A percentile compares a stretch with the other conserved stretches of the same genome.
These are phyloP conservation scores for Tolypocladium tundrense DNA, from an alignment of 2,329 filamentous ascomycete genomes.

Conservation along the genomic window DNA sequence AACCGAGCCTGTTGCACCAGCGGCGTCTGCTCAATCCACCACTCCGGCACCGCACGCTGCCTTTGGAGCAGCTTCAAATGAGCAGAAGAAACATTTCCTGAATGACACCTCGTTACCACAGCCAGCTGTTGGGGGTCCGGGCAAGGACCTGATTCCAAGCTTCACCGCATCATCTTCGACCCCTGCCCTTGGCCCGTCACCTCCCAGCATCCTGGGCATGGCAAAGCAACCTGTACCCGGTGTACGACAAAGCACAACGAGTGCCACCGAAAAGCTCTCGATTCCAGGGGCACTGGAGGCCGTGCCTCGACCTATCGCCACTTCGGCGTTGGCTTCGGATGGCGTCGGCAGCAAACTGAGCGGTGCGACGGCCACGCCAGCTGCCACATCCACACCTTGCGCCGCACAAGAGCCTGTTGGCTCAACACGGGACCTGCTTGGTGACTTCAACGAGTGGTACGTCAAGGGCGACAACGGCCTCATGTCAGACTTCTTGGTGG, in stretches of 20 bases:
- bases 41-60: not conserved
- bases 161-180: too few relatives aligned
- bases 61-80: not conserved
- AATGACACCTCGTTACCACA: not conserved
- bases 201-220: not conserved
- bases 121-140: not conserved
- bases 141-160: not conserved
- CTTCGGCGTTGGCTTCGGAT: not conserved
- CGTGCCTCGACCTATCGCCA: not conserved
- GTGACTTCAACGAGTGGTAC: constrained; percentile 43
- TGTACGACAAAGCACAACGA: not conserved
- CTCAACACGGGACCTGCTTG: constrained; percentile 30
- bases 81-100: not conserved
- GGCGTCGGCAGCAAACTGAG: not conserved
- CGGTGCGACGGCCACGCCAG: not conserved
- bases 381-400: constrained; percentile 2
- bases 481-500: constrained; percentile 38
- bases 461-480: constrained; percentile 43
- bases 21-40: not conserved
- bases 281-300: not conserved
- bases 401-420: constrained; percentile 5
- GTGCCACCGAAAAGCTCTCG: not conserved
- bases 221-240: not conserved
- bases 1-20: not conserved
- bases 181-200: not conserved